Percentiles rank a stretch among this genome's conserved stretches.
Evolutionary conservation across 164 flowering plant genomes (phyloP).

Genomic region (Kalanchoe fedtschenkoi): DNA sequence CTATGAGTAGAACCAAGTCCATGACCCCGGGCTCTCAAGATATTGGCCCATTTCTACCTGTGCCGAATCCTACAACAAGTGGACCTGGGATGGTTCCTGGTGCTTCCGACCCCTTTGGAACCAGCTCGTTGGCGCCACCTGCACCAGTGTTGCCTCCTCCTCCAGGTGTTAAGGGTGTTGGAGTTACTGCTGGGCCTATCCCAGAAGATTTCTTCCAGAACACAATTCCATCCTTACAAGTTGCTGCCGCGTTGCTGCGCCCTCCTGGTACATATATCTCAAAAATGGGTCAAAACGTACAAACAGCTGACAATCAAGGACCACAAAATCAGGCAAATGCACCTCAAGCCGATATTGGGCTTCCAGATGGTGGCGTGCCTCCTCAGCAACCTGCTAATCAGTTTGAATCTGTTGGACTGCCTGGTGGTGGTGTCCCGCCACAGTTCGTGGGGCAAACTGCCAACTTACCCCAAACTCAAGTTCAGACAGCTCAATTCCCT

Average conservation of each 20-base stretch:
- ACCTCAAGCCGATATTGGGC: conserved; percentile 32
- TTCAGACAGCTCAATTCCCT: conserved; percentile 27
- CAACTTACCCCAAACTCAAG: conserved; percentile 24
- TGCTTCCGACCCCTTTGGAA: conserved; percentile 61
- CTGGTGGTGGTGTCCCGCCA: conserved; percentile 95
- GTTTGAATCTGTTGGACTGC: conserved; percentile 55
- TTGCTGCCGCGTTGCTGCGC: conserved; percentile 72
- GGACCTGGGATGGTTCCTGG: conserved; percentile 20
- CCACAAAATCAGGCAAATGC: conserved; percentile 27
- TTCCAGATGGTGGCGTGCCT: conserved; percentile 74
- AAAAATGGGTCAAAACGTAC: conserved; percentile 41
- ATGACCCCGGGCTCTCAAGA: conserved; percentile 57
- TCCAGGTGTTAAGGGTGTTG: conserved; percentile 32
- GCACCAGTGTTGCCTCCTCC: conserved; percentile 28
- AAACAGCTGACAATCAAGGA: conserved; percentile 24
- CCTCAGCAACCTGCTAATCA: conserved; percentile 38
- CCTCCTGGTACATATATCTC: conserved; percentile 63
- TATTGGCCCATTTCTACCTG: conserved; percentile 33
- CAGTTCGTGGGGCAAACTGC: conserved; percentile 36
- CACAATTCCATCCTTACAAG: conserved; percentile 81
- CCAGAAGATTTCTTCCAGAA: conserved; percentile 98
- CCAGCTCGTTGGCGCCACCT: conserved; percentile 35
- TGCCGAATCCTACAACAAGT: conserved; percentile 29
- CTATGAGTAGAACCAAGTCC: conserved; percentile 65
- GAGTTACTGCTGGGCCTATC: conserved; percentile 66